Conservation (phyloP, 805 yeast genomes). For the Komagataella mondaviorum region DNA sequence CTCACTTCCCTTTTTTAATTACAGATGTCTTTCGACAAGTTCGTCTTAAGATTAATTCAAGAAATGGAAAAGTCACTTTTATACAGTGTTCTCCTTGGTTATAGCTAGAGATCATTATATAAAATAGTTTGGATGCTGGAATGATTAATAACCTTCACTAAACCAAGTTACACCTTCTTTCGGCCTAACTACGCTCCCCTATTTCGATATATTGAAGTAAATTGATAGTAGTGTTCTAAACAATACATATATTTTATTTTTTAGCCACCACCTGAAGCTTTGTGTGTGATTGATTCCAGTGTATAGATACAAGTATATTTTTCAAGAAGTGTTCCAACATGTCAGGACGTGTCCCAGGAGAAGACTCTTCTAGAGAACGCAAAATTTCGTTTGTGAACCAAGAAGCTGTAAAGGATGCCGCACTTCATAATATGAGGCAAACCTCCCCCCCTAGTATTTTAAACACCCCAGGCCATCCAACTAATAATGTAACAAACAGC, state of each 20-base stretch:
- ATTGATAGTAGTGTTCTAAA: not conserved
- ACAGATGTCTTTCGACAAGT: too few relatives aligned
- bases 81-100: too few relatives aligned
- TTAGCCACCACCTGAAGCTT: not conserved
- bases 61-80: too few relatives aligned
- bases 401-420: not conserved
- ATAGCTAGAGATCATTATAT: too few relatives aligned
- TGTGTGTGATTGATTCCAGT: not conserved
- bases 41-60: too few relatives aligned
- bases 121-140: too few relatives aligned
- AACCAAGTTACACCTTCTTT: too few relatives aligned
- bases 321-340: not conserved
- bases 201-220: too few relatives aligned
- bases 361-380: not conserved
- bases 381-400: not conserved
- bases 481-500: not conserved
- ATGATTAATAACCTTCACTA: too few relatives aligned
- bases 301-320: not conserved
- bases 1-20: too few relatives aligned
- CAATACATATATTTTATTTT: not conserved
- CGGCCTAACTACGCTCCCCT: too few relatives aligned
- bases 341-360: not conserved
- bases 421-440: not conserved
- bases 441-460: not conserved
- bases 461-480: not conserved